A percentile compares a stretch with the other conserved stretches of the same genome.
phyloP scores from a whole-genome alignment of 768 basidiomycete species.

The Grammothele lineata region DNA sequence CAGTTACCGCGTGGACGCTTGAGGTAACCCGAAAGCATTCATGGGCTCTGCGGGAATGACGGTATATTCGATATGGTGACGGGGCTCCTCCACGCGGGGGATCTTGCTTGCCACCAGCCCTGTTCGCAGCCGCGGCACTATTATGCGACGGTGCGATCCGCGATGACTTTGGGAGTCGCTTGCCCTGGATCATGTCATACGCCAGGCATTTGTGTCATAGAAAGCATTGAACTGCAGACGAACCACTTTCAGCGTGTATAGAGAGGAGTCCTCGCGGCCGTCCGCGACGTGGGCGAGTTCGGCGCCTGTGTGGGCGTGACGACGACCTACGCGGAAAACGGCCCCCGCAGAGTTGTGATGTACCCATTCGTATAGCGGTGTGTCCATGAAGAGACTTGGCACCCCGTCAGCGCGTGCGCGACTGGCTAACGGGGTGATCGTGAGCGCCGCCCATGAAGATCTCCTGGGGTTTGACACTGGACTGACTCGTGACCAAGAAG shows the following conservation, averaged over 20 bases:
- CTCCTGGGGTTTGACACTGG: conserved; percentile 81
- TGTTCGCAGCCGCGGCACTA: background rate
- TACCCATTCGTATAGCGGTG: conserved; percentile 80
- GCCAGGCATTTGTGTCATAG: conserved; percentile 65
- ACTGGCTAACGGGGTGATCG: conserved; percentile 52
- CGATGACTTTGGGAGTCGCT: conserved; percentile 40
- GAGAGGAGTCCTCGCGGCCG: background rate
- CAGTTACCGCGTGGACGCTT: conserved; percentile 85
- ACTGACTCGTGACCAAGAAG: conserved; percentile 80
- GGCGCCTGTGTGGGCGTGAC: conserved; percentile 26
- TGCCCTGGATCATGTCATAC: conserved; percentile 57
- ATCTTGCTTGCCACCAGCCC: conserved; percentile 44
- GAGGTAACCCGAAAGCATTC: conserved; percentile 84
- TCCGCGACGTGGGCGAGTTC: conserved; percentile 8
- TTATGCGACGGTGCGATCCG: conserved; percentile 15
- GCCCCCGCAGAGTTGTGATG: conserved; percentile 70
- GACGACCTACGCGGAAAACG: conserved; percentile 61
- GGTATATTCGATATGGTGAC: conserved; percentile 53
- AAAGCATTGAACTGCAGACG: conserved; percentile 72
- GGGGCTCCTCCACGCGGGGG: conserved; percentile 61
- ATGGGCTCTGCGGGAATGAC: conserved; percentile 80
- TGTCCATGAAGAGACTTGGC: conserved; percentile 72
- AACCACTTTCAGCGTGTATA: conserved; percentile 57
- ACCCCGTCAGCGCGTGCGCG: conserved; percentile 58
- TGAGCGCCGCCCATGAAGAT: conserved; percentile 75